phyloP scores from a whole-genome alignment of 2,329 filamentous ascomycete species.

The Zasmidium cellare region DNA sequence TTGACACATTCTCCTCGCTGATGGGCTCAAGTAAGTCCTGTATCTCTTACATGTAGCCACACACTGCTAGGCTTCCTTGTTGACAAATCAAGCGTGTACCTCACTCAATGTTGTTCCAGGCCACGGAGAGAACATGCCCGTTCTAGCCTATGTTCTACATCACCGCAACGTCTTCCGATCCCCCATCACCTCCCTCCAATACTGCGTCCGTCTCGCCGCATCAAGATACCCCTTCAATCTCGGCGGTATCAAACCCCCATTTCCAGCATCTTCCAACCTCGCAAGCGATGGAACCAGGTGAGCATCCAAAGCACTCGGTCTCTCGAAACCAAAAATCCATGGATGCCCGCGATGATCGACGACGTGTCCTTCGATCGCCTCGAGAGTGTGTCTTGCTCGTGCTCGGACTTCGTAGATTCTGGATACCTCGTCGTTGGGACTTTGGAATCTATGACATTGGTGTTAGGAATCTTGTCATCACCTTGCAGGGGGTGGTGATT shows the following conservation, averaged over 20 bases:
- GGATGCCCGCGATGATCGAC: not conserved
- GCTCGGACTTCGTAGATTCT: not conserved
- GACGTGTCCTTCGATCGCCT: not conserved
- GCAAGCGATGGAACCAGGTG: not conserved
- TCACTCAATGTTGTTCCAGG: no score
- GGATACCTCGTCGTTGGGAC: not conserved
- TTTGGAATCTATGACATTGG: not conserved
- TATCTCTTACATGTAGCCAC: no score
- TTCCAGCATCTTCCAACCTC: not conserved
- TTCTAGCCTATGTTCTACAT: no score
- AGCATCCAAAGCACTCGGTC: not conserved
- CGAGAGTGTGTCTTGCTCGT: not conserved
- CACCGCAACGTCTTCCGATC: not conserved
- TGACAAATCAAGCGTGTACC: no score
- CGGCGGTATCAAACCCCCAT: not conserved
- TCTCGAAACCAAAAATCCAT: not conserved
- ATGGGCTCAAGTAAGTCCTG: no score
- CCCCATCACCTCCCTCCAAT: not conserved
- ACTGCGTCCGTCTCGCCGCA: not conserved
- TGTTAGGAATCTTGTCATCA: no score
- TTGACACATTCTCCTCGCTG: no score
- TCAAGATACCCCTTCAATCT: not conserved
- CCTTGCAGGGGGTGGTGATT: no score
- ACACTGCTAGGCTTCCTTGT: no score
- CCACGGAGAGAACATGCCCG: no score